Evolutionary conservation across 306 rosid species (phyloP).

Genomic region (Alnus glutinosa): DNA sequence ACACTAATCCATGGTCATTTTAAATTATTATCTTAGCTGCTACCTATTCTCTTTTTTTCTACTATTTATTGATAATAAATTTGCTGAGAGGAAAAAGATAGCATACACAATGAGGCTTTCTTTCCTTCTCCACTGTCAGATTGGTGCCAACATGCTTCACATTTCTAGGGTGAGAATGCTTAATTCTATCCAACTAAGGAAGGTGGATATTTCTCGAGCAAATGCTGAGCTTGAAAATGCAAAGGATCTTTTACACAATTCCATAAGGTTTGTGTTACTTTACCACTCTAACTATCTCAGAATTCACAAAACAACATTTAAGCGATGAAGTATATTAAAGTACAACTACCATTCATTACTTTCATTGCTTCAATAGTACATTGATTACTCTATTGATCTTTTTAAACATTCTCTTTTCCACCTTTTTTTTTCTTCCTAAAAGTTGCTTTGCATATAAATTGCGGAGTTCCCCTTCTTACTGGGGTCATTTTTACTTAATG

Average conservation of each 20-base stretch:
- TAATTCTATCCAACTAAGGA: constrained; percentile 41
- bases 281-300: constrained; percentile 18
- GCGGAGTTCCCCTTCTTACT: background rate
- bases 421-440: background rate
- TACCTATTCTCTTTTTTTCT: background rate
- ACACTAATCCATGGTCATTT: background rate
- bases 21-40: background rate
- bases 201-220: constrained; percentile 46
- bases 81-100: background rate
- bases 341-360: background rate
- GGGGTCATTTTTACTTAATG: background rate
- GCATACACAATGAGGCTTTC: constrained; percentile 1
- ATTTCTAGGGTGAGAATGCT: constrained; percentile 65
- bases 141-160: constrained; percentile 79
- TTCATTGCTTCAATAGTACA: background rate
- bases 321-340: background rate
- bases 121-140: constrained; percentile 43
- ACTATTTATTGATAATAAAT: background rate
- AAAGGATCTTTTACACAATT: constrained; percentile 47
- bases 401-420: background rate
- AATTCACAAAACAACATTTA: constrained; percentile 5
- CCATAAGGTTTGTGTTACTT: constrained; percentile 57
- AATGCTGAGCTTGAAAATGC: constrained; percentile 61
- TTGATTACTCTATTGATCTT: background rate
- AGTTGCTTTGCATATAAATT: background rate